A percentile compares a stretch with the other conserved stretches of the same genome.
These are phyloP conservation scores for Aspergillus ostianus DNA, from an alignment of 495 filamentous ascomycete genomes.

Conservation along the genomic window DNA sequence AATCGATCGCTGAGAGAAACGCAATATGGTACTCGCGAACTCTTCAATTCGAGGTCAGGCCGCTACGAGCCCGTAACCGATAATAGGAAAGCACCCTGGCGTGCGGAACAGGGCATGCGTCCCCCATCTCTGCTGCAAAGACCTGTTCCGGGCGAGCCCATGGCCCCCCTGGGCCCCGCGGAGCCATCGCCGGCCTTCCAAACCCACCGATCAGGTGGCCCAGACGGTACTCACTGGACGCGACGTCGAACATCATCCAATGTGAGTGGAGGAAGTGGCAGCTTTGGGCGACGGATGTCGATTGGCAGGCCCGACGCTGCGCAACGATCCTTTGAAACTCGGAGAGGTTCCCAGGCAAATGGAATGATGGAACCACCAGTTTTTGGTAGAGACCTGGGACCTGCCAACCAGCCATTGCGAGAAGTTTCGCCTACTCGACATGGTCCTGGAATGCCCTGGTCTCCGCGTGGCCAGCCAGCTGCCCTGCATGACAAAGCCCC, in stretches of 20 bases:
- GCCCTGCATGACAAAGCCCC: constrained; percentile 29
- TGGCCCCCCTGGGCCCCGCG: constrained; percentile 70
- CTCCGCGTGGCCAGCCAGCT: constrained; percentile 46
- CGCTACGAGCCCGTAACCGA: constrained; percentile 88
- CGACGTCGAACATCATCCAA: constrained; percentile 90
- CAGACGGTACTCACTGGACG: constrained; percentile 65
- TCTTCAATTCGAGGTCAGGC: constrained; percentile 93
- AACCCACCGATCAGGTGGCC: constrained; percentile 65
- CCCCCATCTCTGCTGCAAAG: constrained; percentile 82
- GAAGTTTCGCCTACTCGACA: constrained; percentile 30
- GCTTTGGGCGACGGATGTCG: constrained; percentile 58
- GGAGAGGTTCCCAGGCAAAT: constrained; percentile 48
- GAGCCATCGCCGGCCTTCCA: constrained; percentile 94
- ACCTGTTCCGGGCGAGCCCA: constrained; percentile 52
- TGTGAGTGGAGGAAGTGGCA: constrained; percentile 86
- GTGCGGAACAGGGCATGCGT: constrained; percentile 63
- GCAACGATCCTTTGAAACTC: constrained; percentile 43
- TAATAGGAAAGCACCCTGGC: constrained; percentile 63
- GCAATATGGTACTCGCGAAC: constrained; percentile 62
- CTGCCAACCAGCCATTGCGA: constrained; percentile 20
- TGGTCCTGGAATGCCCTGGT: constrained; percentile 36
- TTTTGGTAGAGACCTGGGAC: constrained; percentile 25
- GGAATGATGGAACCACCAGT: constrained; percentile 36
- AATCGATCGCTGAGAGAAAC: constrained; percentile 80
- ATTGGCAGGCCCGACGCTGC: constrained; percentile 48